A percentile compares a stretch with the other conserved stretches of the same genome.
Conservation (phyloP, 305 asterid genomes). For the Lippia alba region DNA sequence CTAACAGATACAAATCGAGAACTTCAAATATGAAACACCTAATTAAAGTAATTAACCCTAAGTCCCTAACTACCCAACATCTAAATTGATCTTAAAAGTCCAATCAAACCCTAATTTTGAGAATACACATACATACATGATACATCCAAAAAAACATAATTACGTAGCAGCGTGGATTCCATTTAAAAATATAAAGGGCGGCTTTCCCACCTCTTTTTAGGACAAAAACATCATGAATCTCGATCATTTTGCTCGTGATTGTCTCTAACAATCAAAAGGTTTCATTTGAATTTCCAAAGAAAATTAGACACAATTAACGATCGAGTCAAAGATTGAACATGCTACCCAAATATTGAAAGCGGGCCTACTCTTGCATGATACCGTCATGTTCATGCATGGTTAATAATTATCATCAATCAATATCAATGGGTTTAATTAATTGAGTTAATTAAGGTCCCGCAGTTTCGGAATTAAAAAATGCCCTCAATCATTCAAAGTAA, state of each 20-base stretch:
- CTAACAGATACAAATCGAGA: no score
- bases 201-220: slow-evolving; percentile 33
- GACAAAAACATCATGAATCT: slow-evolving; percentile 33
- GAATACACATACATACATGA: neutral
- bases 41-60: no score
- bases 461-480: slow-evolving; percentile 21
- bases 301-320: slow-evolving; percentile 37
- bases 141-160: neutral
- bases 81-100: neutral
- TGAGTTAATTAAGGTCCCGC: slow-evolving; percentile 31
- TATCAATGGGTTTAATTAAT: neutral
- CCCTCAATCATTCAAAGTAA: slow-evolving; percentile 13
- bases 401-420: neutral
- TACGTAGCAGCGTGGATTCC: slow-evolving; percentile 24
- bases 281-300: slow-evolving; percentile 25
- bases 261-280: slow-evolving; percentile 28
- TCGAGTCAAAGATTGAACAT: slow-evolving; percentile 25
- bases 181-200: slow-evolving; percentile 27
- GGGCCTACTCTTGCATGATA: slow-evolving; percentile 37
- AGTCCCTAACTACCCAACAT: no score
- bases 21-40: no score
- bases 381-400: slow-evolving; percentile 24
- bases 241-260: slow-evolving; percentile 19
- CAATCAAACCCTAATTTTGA: neutral
- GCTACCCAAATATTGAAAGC: slow-evolving; percentile 24